phyloP scores from a whole-genome alignment of 2,329 filamentous ascomycete genomes.

The Fusarium acutatum region DNA sequence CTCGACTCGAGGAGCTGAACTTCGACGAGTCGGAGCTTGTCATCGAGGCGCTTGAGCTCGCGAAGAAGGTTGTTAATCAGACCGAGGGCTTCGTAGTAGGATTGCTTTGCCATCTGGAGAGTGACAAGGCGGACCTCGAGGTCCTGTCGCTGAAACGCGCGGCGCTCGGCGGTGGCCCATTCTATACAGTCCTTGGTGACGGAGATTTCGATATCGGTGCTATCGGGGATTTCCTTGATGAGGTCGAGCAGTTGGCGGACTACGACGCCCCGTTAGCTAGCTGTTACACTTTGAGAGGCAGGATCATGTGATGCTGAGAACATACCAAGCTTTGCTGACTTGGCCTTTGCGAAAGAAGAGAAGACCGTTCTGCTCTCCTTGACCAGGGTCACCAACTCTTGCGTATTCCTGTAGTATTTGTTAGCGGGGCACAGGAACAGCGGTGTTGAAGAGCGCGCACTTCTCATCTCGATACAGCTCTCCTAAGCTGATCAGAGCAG shows the following conservation, averaged over 20 bases:
- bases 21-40: constrained; percentile 97
- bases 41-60: constrained; percentile 96
- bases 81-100: constrained; percentile 95
- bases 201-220: constrained; percentile 90
- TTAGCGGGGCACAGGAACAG: constrained; percentile 16
- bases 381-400: constrained; percentile 89
- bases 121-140: constrained; percentile 94
- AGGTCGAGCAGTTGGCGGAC: constrained; percentile 97
- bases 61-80: constrained; percentile 96
- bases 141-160: constrained; percentile 96
- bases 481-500: constrained; percentile 85
- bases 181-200: constrained; percentile 99
- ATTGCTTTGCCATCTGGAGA: constrained; percentile 96
- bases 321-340: constrained; percentile 96
- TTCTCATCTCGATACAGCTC: constrained; percentile 92
- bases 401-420: constrained; percentile 67
- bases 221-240: constrained; percentile 92
- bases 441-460: constrained; percentile 56
- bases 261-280: constrained; percentile 50
- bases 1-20: constrained; percentile 96
- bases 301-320: neutral
- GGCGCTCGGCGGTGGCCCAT: constrained; percentile 94
- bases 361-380: constrained; percentile 90
- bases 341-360: constrained; percentile 97
- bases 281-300: constrained; percentile 2